Evolutionary conservation across 164 flowering plant genomes (phyloP), one percentile per base, ranked within the genome.

Genomic region (Aristolochia contorta): DNA sequence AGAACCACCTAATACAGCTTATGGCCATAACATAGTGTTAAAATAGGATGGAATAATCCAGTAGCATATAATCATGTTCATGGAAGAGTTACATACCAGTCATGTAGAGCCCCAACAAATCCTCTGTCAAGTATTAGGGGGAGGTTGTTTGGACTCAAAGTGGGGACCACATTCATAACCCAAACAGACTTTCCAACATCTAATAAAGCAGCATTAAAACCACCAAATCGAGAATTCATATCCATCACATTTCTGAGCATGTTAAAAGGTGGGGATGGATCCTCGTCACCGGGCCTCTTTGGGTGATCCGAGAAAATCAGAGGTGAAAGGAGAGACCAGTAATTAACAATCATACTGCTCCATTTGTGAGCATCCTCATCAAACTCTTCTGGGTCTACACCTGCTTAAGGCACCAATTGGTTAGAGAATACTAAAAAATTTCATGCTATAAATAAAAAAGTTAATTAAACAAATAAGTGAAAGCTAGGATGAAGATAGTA

Each of bases 161-260:
- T 76, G 30, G 99, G 99, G 15, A 94, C 86, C 54, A 91, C 99
- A 73, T 94, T 94, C 99, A 94, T 94, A 58, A 94, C 99, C 99
- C 99, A 91, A 1, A 75, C 93, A 54, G 86, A 79, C 71, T 87
- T 94, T 57, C 83, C 79, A 16, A 84, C 77, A 64, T 87, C 87
- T 58, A 91, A 55, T 47, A 94, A 70, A 37, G 96, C 99, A 73
- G 86, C 75, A 80, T 85, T 94, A 43, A 94, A 78, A 18, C 99
- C 96, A 49, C 99, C 99, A 73, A 78, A 85, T 47, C 63, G 91
- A 58, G 96, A 88, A 82, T 91, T 94, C 99, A 91, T 94, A 77
- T 94, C 99, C 33, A 94, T 65, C 66, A 94, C 96, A 81, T 91
- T 94, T 63, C 99, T 74, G 41, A 91, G 74, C 99, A 94, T 94